Conservation (phyloP, 1,139 yeast species). For the Yamadazyma pseudoaaseri region DNA sequence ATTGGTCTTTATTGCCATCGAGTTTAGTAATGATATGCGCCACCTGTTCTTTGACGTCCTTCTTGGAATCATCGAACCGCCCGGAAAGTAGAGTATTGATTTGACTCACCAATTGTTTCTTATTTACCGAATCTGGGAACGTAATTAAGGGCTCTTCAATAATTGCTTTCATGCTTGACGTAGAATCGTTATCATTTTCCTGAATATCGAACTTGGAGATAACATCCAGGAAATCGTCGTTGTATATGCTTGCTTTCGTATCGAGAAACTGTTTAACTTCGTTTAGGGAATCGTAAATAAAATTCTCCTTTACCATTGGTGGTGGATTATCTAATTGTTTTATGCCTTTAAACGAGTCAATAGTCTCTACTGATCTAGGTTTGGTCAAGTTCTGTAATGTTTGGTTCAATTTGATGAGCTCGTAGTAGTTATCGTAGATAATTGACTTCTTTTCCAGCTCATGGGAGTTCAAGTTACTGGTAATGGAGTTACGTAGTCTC, state of each 20-base stretch:
- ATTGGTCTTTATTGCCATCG: constrained; percentile 20
- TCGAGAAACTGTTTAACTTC: constrained; percentile 29
- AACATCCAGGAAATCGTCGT: constrained; percentile 29
- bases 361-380: constrained; percentile 12
- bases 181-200: constrained; percentile 17
- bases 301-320: constrained; percentile 15
- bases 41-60: constrained; percentile 13
- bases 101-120: constrained; percentile 17
- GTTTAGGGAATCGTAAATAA: constrained; percentile 25
- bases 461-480: constrained; percentile 33
- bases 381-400: constrained; percentile 31
- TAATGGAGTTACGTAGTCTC: constrained; percentile 32
- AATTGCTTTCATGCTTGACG: constrained; percentile 24
- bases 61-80: constrained; percentile 4
- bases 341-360: constrained; percentile 9
- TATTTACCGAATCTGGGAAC: constrained; percentile 17
- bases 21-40: constrained; percentile 16
- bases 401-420: constrained; percentile 41
- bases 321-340: constrained; percentile 3
- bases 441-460: constrained; percentile 46
- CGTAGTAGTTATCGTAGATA: constrained; percentile 48
- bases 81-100: constrained; percentile 17
- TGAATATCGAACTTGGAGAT: constrained; percentile 19
- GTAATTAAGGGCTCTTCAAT: constrained; percentile 7
- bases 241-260: constrained; percentile 23